phyloP scores from a whole-genome alignment of 2,329 filamentous ascomycete species.

The Aspergillus ruber region DNA sequence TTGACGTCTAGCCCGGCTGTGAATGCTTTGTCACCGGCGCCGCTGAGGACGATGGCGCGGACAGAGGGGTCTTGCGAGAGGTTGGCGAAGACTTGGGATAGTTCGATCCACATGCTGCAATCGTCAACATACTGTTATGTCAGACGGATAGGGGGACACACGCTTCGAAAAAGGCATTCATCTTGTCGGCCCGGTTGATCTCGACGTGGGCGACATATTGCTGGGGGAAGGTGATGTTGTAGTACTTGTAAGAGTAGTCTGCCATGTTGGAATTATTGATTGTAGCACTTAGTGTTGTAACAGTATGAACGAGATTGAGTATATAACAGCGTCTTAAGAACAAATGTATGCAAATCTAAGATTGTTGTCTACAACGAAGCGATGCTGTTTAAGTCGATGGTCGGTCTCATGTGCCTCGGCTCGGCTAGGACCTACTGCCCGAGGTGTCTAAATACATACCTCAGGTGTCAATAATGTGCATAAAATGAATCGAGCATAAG shows the following conservation, averaged over 20 bases:
- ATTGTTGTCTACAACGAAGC: too few species aligned
- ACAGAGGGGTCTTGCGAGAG: conserved; percentile 67
- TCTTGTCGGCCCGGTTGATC: conserved; percentile 77
- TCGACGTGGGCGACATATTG: conserved; percentile 82
- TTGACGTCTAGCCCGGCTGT: conserved; percentile 79
- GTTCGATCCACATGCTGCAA: conserved; percentile 72
- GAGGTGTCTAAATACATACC: not conserved
- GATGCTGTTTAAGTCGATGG: too few species aligned
- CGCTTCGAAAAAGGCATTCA: conserved; percentile 78
- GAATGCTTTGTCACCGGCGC: conserved; percentile 76
- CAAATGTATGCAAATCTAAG: not conserved
- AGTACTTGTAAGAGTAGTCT: conserved; percentile 46
- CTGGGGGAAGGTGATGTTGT: conserved; percentile 65
- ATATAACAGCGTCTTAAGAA: not conserved
- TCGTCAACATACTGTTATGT: not conserved
- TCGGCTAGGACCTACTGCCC: not conserved
- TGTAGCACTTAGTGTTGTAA: not conserved
- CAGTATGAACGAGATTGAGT: not conserved
- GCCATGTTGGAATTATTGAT: conserved; percentile 14
- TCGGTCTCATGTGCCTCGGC: not conserved
- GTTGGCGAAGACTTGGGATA: conserved; percentile 63
- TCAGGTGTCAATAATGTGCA: not conserved
- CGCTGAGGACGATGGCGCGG: conserved; percentile 71
- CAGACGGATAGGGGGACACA: conserved; percentile 24
- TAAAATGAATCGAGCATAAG: too few species aligned